Base-by-base conservation (phyloP, 2,329 filamentous ascomycete species). In the Fusarium newnesense region DNA sequence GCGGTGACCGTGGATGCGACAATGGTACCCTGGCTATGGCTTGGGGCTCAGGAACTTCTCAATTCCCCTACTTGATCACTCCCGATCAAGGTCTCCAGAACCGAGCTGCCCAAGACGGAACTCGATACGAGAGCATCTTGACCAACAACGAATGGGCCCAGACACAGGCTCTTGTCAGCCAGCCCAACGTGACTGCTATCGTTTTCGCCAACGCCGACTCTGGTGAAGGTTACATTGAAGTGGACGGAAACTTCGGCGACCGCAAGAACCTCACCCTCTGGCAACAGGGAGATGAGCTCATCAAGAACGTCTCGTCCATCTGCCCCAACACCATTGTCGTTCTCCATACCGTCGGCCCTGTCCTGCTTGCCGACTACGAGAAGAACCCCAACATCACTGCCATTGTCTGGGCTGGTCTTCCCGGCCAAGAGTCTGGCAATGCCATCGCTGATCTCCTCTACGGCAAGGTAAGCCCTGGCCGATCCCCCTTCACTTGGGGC, bases 251-350 rank as follows among this genome's bases (percentile, higher is more conserved):
- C 80, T 85, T 87, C 67, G 96, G 96, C 65, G 96, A 98, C 81
- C 92, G 96, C 60, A 95, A 95, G 78, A 98, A 99, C 83, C 86
- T 99, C 42, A 97, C 95, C 1, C 86, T 97, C 1, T 98, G 96
- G 96, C 87, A 92, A 68, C 88, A 91, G 66, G 95, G 94, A 44
- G 94, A 98, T 60, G 87, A 88, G 2, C 84, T 98, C 62, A 93
- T 98, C 83, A 88, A 93, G 82, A 94, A 93, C 53, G 94, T 97
- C 16, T 91, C 94, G 2, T 87, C 90, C 12, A 80, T 90, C 70
- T 95, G 92, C 86, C 91, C 92, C 84, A 97, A 98, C 87, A 97
- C 95, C 18, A 92, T 98, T 67, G 94, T 98, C 21, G 90, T 98
- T 64, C 92, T 98, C 67, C 96, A 98, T 85, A 94, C 93, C 3